Base-by-base conservation (phyloP, 164 flowering plant species). In the Litsea cubeba region DNA sequence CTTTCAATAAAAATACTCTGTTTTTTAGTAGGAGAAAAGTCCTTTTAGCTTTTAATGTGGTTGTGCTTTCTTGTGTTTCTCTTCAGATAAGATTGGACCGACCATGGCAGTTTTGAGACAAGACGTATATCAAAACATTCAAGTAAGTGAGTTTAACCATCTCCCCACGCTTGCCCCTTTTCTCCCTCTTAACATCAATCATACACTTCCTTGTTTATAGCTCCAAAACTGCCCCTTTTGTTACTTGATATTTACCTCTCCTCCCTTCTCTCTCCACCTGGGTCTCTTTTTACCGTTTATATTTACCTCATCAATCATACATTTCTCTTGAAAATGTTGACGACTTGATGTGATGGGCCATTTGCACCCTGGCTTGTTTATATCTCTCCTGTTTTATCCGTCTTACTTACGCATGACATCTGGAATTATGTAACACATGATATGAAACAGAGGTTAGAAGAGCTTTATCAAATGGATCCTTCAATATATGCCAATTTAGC, bases 1-100 rank as follows among this genome's bases (percentile, higher is more conserved):
- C 46, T 40, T 8, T 40, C 10, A 35, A 35, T 5, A 40, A 40
- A 12, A 14, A 1, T 4, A 49, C 12, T 68, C 25, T n/a, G 22
- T 35, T 68, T 49, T 68, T 23, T 32, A 35, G 20, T 22, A 0
- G 46, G 11, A 40, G 46, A 40, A 40, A 40, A 40, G 46, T 40
- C 46, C 46, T 7, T 40, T 2, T 8, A 4, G 46, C 60, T n/a
- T 75, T n/a, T 72, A 15, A 26, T 50, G 69, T 68, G 75, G 66
- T 23, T 18, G 70, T 35, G n/a, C 26, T 70, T 50, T 32, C 58
- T 32, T 73, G 28, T 32, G 20, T 73, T 22, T 46, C 62, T 70
- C 62, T 88, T 86, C 89, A 93, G 98, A 91, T 89, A 93, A 93
- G 90, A 89, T 91, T 35, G 98, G 98, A 24, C 94, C 98, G 72